Evolutionary conservation across 169 alveolate species (phyloP).

Genomic region (Theileria annulata): DNA sequence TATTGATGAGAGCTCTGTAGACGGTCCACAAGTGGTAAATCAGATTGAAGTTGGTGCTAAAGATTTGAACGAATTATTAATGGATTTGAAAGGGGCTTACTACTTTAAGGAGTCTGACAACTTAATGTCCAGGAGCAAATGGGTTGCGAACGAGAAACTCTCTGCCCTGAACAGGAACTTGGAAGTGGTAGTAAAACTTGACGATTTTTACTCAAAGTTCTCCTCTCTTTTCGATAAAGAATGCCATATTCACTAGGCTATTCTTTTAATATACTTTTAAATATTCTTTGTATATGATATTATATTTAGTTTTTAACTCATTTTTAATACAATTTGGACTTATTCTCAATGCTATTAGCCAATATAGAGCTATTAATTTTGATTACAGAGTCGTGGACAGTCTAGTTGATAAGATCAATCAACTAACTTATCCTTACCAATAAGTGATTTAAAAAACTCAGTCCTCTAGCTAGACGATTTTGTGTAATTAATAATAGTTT

Average conservation of each 20-base stretch:
- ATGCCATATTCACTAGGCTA: constrained; percentile 13
- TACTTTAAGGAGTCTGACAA: constrained; percentile 5
- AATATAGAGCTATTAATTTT: too few relatives aligned
- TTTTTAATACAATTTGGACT: not conserved
- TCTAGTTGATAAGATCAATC: too few relatives aligned
- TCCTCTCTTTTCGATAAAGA: constrained; percentile 12
- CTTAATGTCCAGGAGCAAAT: not conserved
- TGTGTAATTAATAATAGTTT: too few relatives aligned
- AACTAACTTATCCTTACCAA: too few relatives aligned
- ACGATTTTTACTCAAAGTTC: constrained; percentile 12
- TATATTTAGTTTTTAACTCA: not conserved
- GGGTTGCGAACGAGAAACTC: constrained; percentile 7
- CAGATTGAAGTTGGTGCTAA: not conserved
- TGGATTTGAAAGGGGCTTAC: not conserved
- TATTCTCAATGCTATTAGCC: not conserved
- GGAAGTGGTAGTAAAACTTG: constrained; percentile 14
- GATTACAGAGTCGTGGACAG: too few relatives aligned
- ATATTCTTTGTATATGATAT: not conserved
- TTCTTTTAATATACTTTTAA: not conserved
- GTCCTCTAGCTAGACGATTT: too few relatives aligned
- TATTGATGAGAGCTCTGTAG: too few relatives aligned
- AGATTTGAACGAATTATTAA: constrained; percentile 1
- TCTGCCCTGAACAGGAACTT: constrained; percentile 6
- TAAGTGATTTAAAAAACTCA: too few relatives aligned
- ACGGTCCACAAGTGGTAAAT: not conserved